Percentiles rank a stretch among this genome's conserved stretches.
Conservation (phyloP, 2,329 filamentous ascomycete genomes). For the Aureobasidium sp. region DNA sequence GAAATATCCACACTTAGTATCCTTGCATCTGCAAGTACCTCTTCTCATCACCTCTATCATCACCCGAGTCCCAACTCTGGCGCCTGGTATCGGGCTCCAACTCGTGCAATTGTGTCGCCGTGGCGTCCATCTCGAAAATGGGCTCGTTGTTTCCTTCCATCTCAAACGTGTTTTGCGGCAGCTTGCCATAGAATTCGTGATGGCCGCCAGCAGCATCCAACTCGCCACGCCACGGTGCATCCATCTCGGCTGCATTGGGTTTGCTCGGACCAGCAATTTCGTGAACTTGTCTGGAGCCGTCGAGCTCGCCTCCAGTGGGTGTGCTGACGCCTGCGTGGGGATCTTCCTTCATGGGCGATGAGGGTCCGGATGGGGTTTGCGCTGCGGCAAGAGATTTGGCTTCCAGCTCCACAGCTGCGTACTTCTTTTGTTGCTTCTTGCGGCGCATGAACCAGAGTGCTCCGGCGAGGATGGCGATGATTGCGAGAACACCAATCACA, state of each 20-base stretch:
- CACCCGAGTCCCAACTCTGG: conserved; percentile 14
- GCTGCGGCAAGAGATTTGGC: conserved; percentile 22
- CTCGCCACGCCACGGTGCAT: conserved; percentile 26
- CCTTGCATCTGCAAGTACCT: conserved; percentile 16
- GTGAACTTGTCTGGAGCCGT: conserved; percentile 27
- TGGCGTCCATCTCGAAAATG: conserved; percentile 27
- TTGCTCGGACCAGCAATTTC: conserved; percentile 27
- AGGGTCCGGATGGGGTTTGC: conserved; percentile 13
- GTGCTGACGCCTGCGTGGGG: conserved; percentile 23
- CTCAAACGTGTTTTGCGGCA: conserved; percentile 17
- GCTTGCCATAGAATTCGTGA: conserved; percentile 19
- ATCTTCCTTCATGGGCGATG: conserved; percentile 16
- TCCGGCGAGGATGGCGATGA: conserved; percentile 23
- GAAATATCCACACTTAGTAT: not conserved
- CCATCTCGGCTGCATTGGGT: conserved; percentile 25
- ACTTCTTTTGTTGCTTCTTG: conserved; percentile 22
- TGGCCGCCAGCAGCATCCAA: conserved; percentile 23
- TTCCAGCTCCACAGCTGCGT: conserved; percentile 26
- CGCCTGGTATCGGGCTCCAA: conserved; percentile 18
- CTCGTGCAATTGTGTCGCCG: conserved; percentile 22
- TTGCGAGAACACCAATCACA: conserved; percentile 28
- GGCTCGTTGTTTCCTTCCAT: conserved; percentile 21
- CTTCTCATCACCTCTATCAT: conserved; percentile 16
- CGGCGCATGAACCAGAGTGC: conserved; percentile 25
- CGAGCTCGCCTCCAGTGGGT: conserved; percentile 30